Evolutionary conservation across 2,329 filamentous ascomycete species (phyloP), one percentile per base, ranked within the genome.

Genomic region (Akanthomyces dipterigenus): DNA sequence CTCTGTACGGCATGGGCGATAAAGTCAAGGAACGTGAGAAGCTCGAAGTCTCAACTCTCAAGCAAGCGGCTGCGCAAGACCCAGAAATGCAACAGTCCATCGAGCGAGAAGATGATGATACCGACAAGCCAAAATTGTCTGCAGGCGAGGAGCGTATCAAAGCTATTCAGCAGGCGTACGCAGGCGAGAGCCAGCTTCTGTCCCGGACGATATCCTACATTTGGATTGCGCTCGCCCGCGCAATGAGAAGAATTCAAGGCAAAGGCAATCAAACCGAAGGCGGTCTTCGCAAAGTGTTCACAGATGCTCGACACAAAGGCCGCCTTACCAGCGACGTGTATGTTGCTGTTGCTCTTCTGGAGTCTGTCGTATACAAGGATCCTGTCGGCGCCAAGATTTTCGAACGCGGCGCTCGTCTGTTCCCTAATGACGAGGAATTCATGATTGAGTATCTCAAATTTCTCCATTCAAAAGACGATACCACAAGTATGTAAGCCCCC

Each of bases 361-460:
- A 99, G 73, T 93, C 95, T 71, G 88, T 96, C 67, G 96, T 96
- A 67, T 99, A 99, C 75, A 95, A 96, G 70, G 95, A 98, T 69
- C 85, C 88, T 0, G 91, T 95, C 0, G 93, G 93, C 1, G 90
- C 89, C 48, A 97, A 95, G 76, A 98, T 99, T 63, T 96, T 98
- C 67, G 95, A 99, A 72, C 89, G 93, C 50, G 95, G 95, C 22
- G 87, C 93, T 65, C 95, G 91, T 70, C 80, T 99, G 14, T 99
- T 98, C 70, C 93, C 93, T 0, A 91, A 96, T 54, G 93, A 98
- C 69, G 93, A 96, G 72, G 82, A 87, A 62, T 98, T 98, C 75
- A 91, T 96, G 65, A 82, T 99, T 56, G 93, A 98, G 74, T 98
- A 99, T 73, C 81, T 99, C 68, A 97, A 96, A 77, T 95, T 96